Base-by-base conservation (phyloP, 1,284 basidiomycete genomes). In the Abortiporus biennis region DNA sequence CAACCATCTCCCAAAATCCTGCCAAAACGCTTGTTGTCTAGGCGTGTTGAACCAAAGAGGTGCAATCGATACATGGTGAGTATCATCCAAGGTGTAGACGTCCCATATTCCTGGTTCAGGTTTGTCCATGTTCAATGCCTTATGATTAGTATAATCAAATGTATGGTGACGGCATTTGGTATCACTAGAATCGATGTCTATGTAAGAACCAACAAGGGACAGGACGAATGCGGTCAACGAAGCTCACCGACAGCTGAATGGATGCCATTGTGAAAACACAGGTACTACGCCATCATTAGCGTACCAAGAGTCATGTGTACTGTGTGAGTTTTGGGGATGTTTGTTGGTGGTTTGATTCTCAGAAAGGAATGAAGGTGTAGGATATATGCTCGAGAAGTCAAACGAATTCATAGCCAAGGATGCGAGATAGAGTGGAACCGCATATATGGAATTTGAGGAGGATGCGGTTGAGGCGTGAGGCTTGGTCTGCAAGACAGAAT, bases 221-320 rank as follows among this genome's bases (percentile, higher is more conserved):
- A 38, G 20, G 5, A n/a, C 17, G 22, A 5, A 16, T 24, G 16
- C n/a, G n/a, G n/a, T n/a, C n/a, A n/a, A n/a, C n/a, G 17, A 38
- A 20, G 17, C 37, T 38, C 23, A 38, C 37, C 29, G 24, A 24
- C 37, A 38, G 9, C 22, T 5, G 12, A 25, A 29, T 8, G 37
- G 23, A 24, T 38, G 37, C 22, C 20, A 38, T 16, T 38, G 37
- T 12, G 37, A 38, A 24, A 38, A 38, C 6, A 24, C 13, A 27
- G 37, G 37, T 13, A 38, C 37, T 6, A 38, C 37, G 11, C 37
- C 37, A 20, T 38, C 37, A 24, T 38, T 38, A 29, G 27, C 8
- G 9, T n/a, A 29, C 8, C 27, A n/a, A n/a, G 27, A 9, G 27
- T 29, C 27, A 8, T n/a, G n/a, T n/a, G n/a, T n/a, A n/a, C n/a